These are phyloP conservation scores for Boletus eberwhitei DNA, from an alignment of 768 basidiomycete species.

Conservation along the genomic window DNA sequence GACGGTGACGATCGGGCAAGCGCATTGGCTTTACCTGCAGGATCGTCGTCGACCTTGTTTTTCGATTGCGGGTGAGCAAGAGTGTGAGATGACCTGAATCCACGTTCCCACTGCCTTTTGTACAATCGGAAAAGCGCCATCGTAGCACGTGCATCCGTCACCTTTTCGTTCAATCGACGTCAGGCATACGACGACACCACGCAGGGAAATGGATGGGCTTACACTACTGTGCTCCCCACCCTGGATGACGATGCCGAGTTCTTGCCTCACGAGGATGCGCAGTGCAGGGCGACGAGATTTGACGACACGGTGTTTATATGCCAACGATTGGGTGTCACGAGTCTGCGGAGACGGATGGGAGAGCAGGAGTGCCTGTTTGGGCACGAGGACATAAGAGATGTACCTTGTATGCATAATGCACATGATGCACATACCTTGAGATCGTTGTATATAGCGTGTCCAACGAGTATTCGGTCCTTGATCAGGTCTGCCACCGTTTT, in stretches of 20 bases:
- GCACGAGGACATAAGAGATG: background rate
- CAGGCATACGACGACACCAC: background rate
- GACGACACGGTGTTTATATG: constrained; percentile 54
- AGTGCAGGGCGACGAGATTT: constrained; percentile 72
- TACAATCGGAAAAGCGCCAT: constrained; percentile 91
- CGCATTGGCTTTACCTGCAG: background rate
- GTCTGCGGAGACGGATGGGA: constrained; percentile 63
- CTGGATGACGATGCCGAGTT: constrained; percentile 80
- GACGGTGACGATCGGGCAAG: background rate
- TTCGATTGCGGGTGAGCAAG: background rate
- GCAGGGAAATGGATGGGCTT: constrained; percentile 22
- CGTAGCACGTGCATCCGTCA: constrained; percentile 89
- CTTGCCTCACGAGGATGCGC: constrained; percentile 74
- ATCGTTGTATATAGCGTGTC: constrained; percentile 91
- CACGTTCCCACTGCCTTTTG: constrained; percentile 78
- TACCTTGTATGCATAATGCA: background rate
- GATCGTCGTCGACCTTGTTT: background rate
- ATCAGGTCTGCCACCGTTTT: constrained; percentile 71
- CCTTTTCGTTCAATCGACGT: constrained; percentile 40
- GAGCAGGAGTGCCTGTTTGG: constrained; percentile 53
- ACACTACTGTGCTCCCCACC: constrained; percentile 89
- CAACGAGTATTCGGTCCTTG: constrained; percentile 76
- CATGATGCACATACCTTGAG: constrained; percentile 49
- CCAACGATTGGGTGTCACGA: constrained; percentile 68
- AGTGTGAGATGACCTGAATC: constrained; percentile 16